phyloP scores from a whole-genome alignment of 1,284 basidiomycete genomes.

The Leccinum pachyderme region DNA sequence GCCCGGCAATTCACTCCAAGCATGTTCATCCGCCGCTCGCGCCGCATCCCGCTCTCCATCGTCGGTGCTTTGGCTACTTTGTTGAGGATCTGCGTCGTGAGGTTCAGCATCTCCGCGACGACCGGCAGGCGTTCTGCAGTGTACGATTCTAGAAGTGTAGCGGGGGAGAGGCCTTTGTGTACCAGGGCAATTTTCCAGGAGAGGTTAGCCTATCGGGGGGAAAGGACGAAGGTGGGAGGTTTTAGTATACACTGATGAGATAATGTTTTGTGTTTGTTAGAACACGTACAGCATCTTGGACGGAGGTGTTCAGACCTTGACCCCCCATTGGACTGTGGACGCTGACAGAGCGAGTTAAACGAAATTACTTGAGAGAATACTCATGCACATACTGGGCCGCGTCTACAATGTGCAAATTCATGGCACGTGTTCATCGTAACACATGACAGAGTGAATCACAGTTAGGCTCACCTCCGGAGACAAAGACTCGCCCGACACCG shows the following conservation, averaged over 20 bases:
- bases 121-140: constrained; percentile 28
- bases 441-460: background rate
- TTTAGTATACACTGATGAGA: background rate
- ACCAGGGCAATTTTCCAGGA: constrained; percentile 37
- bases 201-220: constrained; percentile 35
- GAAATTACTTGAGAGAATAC: background rate
- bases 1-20: background rate
- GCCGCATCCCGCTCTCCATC: background rate
- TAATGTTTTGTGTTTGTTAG: background rate
- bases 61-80: background rate
- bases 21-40: background rate
- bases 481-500: constrained; percentile 31
- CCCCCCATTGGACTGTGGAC: constrained; percentile 48
- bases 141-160: background rate
- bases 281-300: constrained; percentile 39
- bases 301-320: constrained; percentile 41
- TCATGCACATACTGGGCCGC: constrained; percentile 20
- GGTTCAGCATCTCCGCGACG: constrained; percentile 37
- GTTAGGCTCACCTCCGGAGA: constrained; percentile 35
- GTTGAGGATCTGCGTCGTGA: constrained; percentile 14
- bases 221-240: background rate
- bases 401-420: constrained; percentile 1
- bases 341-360: constrained; percentile 24
- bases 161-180: constrained; percentile 33
- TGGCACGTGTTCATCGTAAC: background rate